Conservation (phyloP, 2,329 filamentous ascomycete species). For the Penicillium sp. region DNA sequence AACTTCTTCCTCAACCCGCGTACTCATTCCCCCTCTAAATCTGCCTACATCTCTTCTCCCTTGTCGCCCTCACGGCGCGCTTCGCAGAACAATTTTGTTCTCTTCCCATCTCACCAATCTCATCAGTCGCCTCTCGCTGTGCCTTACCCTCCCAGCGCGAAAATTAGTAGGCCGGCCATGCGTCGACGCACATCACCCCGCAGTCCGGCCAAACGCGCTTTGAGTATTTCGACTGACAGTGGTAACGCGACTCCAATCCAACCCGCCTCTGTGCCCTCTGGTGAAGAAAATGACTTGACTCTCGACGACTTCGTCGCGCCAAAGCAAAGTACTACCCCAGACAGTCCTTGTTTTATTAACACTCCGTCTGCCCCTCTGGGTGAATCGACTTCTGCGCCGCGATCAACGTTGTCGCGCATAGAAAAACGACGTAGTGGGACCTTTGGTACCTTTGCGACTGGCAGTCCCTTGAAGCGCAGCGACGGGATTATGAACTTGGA, state of each 20-base stretch:
- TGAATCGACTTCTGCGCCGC: conserved; percentile 32
- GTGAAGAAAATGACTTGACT: conserved; percentile 46
- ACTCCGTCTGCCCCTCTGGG: conserved; percentile 14
- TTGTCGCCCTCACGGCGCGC: conserved; percentile 58
- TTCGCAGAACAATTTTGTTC: conserved; percentile 53
- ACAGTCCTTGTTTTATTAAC: conserved; percentile 41
- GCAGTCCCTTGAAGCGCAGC: conserved; percentile 86
- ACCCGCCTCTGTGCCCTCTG: conserved; percentile 46
- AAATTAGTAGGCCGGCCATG: conserved; percentile 51
- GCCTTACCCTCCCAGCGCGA: conserved; percentile 64
- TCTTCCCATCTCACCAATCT: conserved; percentile 44
- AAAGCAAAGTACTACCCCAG: conserved; percentile 20
- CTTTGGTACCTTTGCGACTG: conserved; percentile 53
- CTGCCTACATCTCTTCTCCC: conserved; percentile 49
- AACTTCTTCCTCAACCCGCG: conserved; percentile 62
- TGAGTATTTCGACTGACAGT: conserved; percentile 67
- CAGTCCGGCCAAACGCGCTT: conserved; percentile 75
- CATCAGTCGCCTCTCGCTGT: conserved; percentile 57
- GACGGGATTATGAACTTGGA: conserved; percentile 88
- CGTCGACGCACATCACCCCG: conserved; percentile 67
- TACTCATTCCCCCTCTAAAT: conserved; percentile 51
- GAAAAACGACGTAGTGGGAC: conserved; percentile 51
- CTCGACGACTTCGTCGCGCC: conserved; percentile 29
- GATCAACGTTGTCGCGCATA: conserved; percentile 43
- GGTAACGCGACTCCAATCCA: conserved; percentile 62